A percentile compares a stretch with the other conserved stretches of the same genome.
phyloP scores from a whole-genome alignment of 2,329 filamentous ascomycete genomes.

The Magnaporthales sp. region DNA sequence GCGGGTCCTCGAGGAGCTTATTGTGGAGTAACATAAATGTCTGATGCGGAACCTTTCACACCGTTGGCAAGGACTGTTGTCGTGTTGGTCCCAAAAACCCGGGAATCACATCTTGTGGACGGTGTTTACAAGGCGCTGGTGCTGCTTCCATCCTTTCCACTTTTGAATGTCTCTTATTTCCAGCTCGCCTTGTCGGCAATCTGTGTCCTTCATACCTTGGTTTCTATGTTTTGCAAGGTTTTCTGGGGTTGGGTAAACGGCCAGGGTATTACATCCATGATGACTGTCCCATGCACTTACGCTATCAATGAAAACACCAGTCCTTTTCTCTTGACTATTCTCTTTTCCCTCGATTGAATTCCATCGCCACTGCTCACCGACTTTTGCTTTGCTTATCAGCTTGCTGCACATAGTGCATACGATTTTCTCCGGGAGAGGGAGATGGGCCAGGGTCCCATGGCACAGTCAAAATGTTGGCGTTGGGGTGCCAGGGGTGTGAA shows the following conservation, averaged over 20 bases:
- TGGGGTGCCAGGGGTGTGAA: not conserved
- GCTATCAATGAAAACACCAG: not conserved
- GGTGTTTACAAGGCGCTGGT: not conserved
- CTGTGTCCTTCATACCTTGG: not conserved
- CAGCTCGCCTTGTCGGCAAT: not conserved
- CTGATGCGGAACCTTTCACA: not conserved
- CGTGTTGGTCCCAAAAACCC: not conserved
- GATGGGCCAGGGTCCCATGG: not conserved
- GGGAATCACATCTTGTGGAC: not conserved
- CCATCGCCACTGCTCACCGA: not conserved
- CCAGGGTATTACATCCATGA: not conserved
- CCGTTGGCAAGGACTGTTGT: not conserved
- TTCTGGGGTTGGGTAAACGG: not conserved
- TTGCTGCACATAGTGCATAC: not conserved
- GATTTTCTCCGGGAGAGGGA: not conserved
- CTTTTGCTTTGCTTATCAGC: not conserved
- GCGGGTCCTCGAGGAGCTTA: conserved; percentile 64
- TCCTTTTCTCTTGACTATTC: not conserved
- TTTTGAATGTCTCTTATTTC: not conserved
- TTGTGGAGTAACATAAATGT: conserved; percentile 32
- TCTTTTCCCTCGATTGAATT: not conserved
- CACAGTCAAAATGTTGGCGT: not conserved
- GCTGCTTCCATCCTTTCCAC: not conserved
- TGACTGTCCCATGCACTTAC: not conserved
- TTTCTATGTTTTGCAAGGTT: not conserved